Conservation (phyloP, 441 rosid species). For the Eutrema salsugineum region DNA sequence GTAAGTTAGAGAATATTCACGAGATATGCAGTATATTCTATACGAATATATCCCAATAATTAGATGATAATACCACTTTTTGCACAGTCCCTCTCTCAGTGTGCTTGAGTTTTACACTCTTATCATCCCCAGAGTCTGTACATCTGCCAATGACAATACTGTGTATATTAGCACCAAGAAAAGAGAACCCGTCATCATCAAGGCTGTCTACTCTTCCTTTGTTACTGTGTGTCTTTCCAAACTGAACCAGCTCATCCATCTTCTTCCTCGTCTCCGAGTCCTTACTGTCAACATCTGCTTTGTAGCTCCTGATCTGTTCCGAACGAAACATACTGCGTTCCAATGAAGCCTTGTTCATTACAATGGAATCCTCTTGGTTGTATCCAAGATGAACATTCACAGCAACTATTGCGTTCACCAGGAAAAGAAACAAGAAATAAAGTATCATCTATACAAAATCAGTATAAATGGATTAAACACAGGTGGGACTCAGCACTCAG, state of each 20-base stretch:
- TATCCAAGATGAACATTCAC: conserved; percentile 93
- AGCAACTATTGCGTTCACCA: conserved; percentile 80
- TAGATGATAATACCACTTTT: conserved; percentile 83
- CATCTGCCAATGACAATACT: conserved; percentile 80
- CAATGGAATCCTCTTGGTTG: conserved; percentile 95
- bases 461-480: neutral
- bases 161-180: conserved; percentile 75
- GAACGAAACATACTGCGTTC: conserved; percentile 92
- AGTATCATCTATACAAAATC: neutral
- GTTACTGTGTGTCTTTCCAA: conserved; percentile 72
- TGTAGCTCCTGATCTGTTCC: conserved; percentile 84
- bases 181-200: conserved; percentile 94
- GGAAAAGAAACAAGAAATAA: conserved; percentile 3
- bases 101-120: conserved; percentile 84
- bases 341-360: conserved; percentile 86
- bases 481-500: neutral
- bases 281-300: conserved; percentile 81
- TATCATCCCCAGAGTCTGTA: conserved; percentile 80
- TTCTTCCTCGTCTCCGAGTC: conserved; percentile 64
- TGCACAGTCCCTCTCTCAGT: conserved; percentile 92
- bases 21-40: no score
- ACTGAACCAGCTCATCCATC: conserved; percentile 55
- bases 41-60: no score
- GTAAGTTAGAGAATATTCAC: neutral
- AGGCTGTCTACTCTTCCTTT: conserved; percentile 84